Conservation (phyloP, 2,329 filamentous ascomycete genomes). For the Cytospora chrysosperma region DNA sequence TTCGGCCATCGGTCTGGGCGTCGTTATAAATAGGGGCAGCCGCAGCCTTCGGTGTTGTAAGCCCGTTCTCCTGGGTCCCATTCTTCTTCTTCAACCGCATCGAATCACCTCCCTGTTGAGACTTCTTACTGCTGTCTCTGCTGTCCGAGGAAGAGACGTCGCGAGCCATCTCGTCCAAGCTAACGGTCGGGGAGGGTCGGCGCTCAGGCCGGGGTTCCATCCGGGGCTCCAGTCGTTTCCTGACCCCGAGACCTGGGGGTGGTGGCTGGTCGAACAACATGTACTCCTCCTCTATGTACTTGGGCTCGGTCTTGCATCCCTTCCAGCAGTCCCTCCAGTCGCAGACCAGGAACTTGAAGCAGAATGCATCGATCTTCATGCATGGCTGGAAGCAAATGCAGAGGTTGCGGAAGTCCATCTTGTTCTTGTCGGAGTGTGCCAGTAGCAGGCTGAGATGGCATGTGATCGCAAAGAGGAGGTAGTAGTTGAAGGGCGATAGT, state of each 20-base stretch:
- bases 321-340: constrained; percentile 98
- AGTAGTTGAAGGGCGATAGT: constrained; percentile 96
- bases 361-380: constrained; percentile 93
- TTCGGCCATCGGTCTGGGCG: constrained; percentile 23
- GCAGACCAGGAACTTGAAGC: constrained; percentile 91
- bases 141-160: constrained; percentile 66
- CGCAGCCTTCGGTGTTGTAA: constrained; percentile 10
- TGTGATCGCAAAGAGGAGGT: constrained; percentile 94
- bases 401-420: constrained; percentile 95
- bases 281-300: constrained; percentile 71
- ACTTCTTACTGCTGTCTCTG: constrained; percentile 61
- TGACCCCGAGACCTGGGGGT: constrained; percentile 46
- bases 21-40: constrained; percentile 39
- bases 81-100: constrained; percentile 48
- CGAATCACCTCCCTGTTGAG: constrained; percentile 35
- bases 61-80: constrained; percentile 34
- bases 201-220: constrained; percentile 18
- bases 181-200: constrained; percentile 11
- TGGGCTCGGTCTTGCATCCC: constrained; percentile 87
- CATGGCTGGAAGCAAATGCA: constrained; percentile 97
- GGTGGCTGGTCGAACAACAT: constrained; percentile 57
- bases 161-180: constrained; percentile 40
- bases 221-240: constrained; percentile 21
- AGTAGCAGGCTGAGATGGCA: constrained; percentile 91
- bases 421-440: constrained; percentile 91